These are phyloP conservation scores for Fusarium sp. DNA, from an alignment of 2,329 filamentous ascomycete species.

Conservation along the genomic window DNA sequence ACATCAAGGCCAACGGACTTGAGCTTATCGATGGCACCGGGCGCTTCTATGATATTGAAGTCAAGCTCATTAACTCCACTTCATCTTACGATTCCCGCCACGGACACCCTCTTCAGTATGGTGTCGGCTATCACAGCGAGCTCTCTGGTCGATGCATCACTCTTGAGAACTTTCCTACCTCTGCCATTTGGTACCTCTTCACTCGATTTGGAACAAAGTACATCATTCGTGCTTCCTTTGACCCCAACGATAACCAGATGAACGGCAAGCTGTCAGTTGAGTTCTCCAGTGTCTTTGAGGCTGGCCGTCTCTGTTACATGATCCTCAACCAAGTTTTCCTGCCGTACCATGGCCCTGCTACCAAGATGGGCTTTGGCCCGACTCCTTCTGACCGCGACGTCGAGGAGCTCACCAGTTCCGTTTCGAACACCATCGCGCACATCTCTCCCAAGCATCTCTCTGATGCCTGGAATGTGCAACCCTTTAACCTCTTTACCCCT, in stretches of 20 bases:
- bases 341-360: fast-evolving
- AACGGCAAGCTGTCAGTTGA: slow-evolving; percentile 28
- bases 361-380: neutral
- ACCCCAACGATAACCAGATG: fast-evolving
- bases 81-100: neutral
- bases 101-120: neutral
- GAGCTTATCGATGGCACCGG: neutral
- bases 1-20: neutral
- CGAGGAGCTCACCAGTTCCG: neutral
- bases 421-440: neutral
- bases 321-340: neutral
- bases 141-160: slow-evolving; percentile 20
- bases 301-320: neutral
- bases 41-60: neutral
- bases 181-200: slow-evolving; percentile 35
- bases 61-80: neutral
- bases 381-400: neutral
- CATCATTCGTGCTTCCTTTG: slow-evolving; percentile 13
- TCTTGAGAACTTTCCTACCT: slow-evolving; percentile 27
- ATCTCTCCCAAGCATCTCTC: neutral
- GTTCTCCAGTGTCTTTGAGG: slow-evolving; percentile 22
- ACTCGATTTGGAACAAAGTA: slow-evolving; percentile 3
- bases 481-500: neutral
- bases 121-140: neutral
- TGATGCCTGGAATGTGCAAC: neutral